Conservation (phyloP, 2,329 filamentous ascomycete species). For the Neodidymelliopsis sp. region DNA sequence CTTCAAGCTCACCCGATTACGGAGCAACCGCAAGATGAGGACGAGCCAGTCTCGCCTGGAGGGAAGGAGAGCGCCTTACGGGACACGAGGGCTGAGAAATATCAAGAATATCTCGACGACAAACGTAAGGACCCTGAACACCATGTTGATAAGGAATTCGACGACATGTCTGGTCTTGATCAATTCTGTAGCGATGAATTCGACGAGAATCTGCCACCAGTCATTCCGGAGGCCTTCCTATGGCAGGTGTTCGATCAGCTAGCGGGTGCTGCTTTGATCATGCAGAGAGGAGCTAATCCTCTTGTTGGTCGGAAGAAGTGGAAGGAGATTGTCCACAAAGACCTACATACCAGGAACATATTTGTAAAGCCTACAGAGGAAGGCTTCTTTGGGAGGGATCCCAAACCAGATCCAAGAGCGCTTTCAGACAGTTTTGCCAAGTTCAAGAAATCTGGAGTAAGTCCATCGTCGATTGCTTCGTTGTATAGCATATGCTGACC, state of each 20-base stretch:
- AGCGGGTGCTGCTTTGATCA: background rate
- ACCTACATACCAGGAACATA: constrained; percentile 8
- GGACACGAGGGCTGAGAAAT: background rate
- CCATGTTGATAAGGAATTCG: background rate
- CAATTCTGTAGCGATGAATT: background rate
- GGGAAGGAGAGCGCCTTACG: background rate
- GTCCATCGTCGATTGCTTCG: background rate
- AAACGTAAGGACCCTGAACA: background rate
- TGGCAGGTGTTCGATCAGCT: constrained; percentile 15
- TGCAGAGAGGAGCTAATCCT: background rate
- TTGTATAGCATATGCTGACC: background rate
- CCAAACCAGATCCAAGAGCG: background rate
- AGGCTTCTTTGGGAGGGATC: background rate
- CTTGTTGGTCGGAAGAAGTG: background rate
- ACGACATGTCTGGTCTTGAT: background rate
- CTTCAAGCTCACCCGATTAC: background rate
- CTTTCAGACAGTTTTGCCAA: background rate
- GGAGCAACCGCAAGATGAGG: background rate
- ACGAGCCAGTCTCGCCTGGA: background rate
- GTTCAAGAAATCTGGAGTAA: background rate
- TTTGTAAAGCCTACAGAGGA: constrained; percentile 2
- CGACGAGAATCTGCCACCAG: background rate
- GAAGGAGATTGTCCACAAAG: constrained; percentile 10
- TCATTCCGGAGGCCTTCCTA: constrained; percentile 9
- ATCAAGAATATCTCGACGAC: background rate